A percentile compares a stretch with the other conserved stretches of the same genome.
Evolutionary conservation across 2,329 filamentous ascomycete species (phyloP).

Genomic region (Epichloe sylvatica): DNA sequence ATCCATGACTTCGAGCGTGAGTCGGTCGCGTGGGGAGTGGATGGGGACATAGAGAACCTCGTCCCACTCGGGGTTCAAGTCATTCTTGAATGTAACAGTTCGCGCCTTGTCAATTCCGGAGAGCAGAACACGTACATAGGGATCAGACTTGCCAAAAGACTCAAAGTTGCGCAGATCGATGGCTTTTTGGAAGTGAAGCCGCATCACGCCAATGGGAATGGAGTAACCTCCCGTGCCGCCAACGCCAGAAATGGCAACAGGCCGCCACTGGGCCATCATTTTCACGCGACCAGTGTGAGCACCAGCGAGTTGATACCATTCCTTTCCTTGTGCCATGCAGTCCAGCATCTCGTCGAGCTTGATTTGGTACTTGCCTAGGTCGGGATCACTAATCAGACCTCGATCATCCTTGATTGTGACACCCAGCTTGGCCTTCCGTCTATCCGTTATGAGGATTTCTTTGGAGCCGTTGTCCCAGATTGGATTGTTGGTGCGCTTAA

Average conservation of each 20-base stretch:
- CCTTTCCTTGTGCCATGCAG: conserved; percentile 79
- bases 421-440: conserved; percentile 78
- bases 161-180: conserved; percentile 80
- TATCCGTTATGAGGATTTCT: conserved; percentile 89
- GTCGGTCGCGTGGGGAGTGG: conserved; percentile 68
- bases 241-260: conserved; percentile 71
- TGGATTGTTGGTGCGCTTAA: conserved; percentile 95
- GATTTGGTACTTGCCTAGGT: conserved; percentile 86
- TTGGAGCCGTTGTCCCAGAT: conserved; percentile 90
- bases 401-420: conserved; percentile 92
- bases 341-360: conserved; percentile 88
- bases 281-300: conserved; percentile 75
- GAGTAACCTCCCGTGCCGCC: conserved; percentile 78
- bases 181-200: conserved; percentile 79
- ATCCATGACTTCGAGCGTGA: conserved; percentile 92
- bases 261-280: conserved; percentile 88
- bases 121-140: conserved; percentile 76
- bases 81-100: conserved; percentile 92
- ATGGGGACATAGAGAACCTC: conserved; percentile 90
- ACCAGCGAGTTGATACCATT: conserved; percentile 86
- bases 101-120: conserved; percentile 83
- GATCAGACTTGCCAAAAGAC: conserved; percentile 91
- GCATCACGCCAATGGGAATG: conserved; percentile 87
- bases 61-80: conserved; percentile 89
- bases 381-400: conserved; percentile 67